Evolutionary conservation across 495 filamentous ascomycete genomes (phyloP).

Genomic region (Poronia punctata): DNA sequence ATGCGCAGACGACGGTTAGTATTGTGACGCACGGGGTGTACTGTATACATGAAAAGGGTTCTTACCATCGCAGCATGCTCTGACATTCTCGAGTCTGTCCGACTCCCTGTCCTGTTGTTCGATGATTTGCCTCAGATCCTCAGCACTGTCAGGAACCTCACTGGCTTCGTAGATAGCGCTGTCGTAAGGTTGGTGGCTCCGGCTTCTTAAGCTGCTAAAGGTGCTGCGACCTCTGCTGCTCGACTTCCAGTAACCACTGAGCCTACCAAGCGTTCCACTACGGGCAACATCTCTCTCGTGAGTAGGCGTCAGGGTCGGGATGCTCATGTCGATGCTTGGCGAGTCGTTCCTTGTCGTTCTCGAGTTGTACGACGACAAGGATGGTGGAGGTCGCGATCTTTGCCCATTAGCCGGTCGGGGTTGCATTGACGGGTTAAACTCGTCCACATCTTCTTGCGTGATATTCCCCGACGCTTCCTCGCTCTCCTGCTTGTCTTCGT

Average conservation of each 20-base stretch:
- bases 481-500: constrained; percentile 50
- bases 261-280: constrained; percentile 33
- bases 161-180: constrained; percentile 62
- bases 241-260: constrained; percentile 41
- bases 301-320: constrained; percentile 42
- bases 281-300: constrained; percentile 30
- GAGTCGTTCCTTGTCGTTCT: constrained; percentile 57
- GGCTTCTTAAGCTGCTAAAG: constrained; percentile 40
- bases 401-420: constrained; percentile 37
- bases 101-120: constrained; percentile 66
- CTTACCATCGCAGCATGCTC: constrained; percentile 95
- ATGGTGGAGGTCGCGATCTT: constrained; percentile 48
- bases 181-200: constrained; percentile 36
- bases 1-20: constrained; percentile 15
- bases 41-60: constrained; percentile 6
- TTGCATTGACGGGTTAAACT: constrained; percentile 72
- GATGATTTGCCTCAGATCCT: constrained; percentile 69
- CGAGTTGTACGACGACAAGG: constrained; percentile 78
- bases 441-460: constrained; percentile 72
- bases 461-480: constrained; percentile 50
- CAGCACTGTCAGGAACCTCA: constrained; percentile 67
- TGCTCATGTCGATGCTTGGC: constrained; percentile 36
- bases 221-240: constrained; percentile 35
- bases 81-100: constrained; percentile 84
- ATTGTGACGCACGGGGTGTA: neutral